These are phyloP conservation scores for Epichloe brachyelytri DNA, from an alignment of 2,329 filamentous ascomycete genomes.

Conservation along the genomic window DNA sequence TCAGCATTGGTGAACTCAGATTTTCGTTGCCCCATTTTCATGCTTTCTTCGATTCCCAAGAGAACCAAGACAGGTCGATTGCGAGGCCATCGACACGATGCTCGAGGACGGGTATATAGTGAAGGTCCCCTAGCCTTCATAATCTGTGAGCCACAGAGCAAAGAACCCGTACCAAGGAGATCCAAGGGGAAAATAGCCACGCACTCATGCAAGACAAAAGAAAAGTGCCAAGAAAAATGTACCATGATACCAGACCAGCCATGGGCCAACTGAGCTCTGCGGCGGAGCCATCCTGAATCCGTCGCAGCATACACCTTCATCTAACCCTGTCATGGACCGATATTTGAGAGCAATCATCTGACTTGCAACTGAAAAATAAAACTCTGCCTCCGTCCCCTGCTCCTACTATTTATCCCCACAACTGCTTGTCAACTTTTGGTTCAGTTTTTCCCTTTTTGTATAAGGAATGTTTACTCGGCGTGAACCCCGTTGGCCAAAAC, in stretches of 20 bases:
- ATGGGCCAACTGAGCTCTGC: not conserved
- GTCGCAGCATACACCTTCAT: not conserved
- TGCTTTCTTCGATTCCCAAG: not conserved
- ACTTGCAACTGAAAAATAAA: not conserved
- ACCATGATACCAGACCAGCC: not conserved
- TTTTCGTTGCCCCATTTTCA: not conserved
- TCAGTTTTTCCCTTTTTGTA: not conserved
- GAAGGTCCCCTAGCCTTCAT: not conserved
- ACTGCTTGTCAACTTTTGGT: not conserved
- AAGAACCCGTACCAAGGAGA: not conserved
- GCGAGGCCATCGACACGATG: not conserved
- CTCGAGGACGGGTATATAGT: not conserved
- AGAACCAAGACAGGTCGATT: not conserved
- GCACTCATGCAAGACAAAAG: not conserved
- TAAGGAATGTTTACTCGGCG: not conserved
- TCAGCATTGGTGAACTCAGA: not conserved
- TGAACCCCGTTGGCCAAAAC: constrained; percentile 4
- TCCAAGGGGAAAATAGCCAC: not conserved
- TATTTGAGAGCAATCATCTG: not conserved
- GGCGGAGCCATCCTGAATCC: not conserved
- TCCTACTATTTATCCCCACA: not conserved
- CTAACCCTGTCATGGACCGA: not conserved
- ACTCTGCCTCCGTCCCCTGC: not conserved
- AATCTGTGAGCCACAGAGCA: not conserved
- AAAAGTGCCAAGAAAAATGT: not conserved